Evolutionary conservation across 441 rosid species (phyloP).

Genomic region (Adansonia rubrostipa): DNA sequence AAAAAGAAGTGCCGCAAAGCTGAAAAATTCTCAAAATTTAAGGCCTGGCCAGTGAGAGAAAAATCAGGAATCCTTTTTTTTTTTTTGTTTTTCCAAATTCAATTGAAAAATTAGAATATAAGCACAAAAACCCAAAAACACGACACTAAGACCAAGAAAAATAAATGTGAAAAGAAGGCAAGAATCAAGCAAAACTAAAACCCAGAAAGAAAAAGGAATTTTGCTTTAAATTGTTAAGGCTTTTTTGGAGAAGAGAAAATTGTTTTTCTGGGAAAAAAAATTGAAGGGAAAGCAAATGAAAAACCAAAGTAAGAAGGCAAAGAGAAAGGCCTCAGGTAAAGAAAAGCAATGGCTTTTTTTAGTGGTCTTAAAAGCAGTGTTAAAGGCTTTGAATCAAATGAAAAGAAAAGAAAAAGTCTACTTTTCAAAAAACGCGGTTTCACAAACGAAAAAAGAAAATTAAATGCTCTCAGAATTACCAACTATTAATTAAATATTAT

Average conservation of each 20-base stretch:
- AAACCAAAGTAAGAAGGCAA: neutral
- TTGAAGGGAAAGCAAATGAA: neutral
- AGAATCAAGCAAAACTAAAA: neutral
- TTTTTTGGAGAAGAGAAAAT: neutral
- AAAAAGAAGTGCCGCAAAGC: neutral
- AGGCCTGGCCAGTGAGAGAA: neutral
- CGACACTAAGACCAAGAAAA: neutral
- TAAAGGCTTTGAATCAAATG: neutral
- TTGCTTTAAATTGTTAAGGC: neutral
- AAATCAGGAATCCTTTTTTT: neutral
- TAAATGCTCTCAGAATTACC: neutral
- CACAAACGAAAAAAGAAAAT: neutral
- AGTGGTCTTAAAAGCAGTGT: no score
- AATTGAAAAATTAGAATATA: neutral
- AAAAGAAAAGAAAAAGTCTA: neutral
- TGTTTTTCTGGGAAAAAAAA: neutral
- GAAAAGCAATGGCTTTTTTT: neutral
- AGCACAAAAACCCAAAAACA: neutral
- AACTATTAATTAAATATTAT: no score
- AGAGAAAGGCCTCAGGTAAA: no score
- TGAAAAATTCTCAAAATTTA: neutral
- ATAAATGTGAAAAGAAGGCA: neutral
- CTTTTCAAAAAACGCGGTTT: conserved; percentile 19
- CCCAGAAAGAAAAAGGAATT: neutral
- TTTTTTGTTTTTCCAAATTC: no score